A percentile compares a stretch with the other conserved stretches of the same genome.
These are phyloP conservation scores for Chrysoporthe deuterocubensis DNA, from an alignment of 2,329 filamentous ascomycete genomes.

Conservation along the genomic window DNA sequence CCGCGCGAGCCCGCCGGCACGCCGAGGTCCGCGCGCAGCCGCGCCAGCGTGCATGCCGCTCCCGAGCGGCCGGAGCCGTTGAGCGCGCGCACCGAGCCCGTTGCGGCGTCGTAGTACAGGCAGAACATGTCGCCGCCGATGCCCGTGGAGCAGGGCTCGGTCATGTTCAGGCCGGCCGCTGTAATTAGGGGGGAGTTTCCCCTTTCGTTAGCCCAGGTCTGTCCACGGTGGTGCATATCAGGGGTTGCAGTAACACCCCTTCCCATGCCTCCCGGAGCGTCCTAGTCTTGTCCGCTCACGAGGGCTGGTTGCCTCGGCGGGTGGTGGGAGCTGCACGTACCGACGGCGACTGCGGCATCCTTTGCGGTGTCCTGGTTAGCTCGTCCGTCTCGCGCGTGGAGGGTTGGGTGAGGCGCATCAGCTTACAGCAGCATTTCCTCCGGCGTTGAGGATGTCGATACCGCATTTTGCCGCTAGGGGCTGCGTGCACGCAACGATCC, in stretches of 20 bases:
- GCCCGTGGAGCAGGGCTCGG: conserved; percentile 89
- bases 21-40: conserved; percentile 70
- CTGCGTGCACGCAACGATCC: conserved; percentile 89
- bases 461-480: conserved; percentile 89
- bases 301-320: neutral
- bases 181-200: neutral
- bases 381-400: neutral
- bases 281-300: neutral
- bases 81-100: conserved; percentile 79
- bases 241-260: too few species aligned
- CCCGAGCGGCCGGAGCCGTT: conserved; percentile 93
- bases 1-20: conserved; percentile 43
- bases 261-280: too few species aligned
- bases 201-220: neutral
- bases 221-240: neutral
- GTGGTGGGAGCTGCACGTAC: conserved; percentile 42
- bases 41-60: conserved; percentile 68
- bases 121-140: conserved; percentile 98
- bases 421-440: conserved; percentile 89
- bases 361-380: conserved; percentile 41
- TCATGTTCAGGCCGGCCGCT: conserved; percentile 92
- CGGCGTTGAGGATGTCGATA: conserved; percentile 79
- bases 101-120: conserved; percentile 85
- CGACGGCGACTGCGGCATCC: conserved; percentile 96
- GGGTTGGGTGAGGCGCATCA: too few species aligned